Evolutionary conservation across 1,139 yeast genomes (phyloP).

Genomic region (Taphrina deformans): DNA sequence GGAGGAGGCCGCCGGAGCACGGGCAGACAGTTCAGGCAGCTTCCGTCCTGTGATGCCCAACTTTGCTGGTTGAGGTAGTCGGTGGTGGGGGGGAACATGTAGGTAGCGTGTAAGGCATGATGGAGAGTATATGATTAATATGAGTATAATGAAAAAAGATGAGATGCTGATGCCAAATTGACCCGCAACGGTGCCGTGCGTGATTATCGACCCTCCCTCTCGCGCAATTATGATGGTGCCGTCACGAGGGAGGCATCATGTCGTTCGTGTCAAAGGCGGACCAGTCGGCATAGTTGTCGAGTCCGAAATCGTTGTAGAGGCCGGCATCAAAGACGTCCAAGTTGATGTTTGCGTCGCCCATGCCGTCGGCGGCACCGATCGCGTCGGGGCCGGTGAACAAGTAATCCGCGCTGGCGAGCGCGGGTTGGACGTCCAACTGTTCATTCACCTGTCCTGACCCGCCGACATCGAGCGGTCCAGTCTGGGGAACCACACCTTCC

Average conservation of each 20-base stretch:
- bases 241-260: neutral
- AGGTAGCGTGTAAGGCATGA: neutral
- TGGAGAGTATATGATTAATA: neutral
- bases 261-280: neutral
- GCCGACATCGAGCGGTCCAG: neutral
- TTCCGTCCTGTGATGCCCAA: neutral
- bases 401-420: neutral
- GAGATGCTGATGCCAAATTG: too few relatives aligned
- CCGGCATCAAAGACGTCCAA: neutral
- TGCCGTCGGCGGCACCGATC: neutral
- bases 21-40: neutral
- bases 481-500: neutral
- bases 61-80: neutral
- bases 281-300: conserved; percentile 7
- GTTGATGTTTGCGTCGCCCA: conserved; percentile 1
- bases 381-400: neutral
- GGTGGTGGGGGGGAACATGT: neutral
- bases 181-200: too few relatives aligned
- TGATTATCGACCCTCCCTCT: too few relatives aligned
- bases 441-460: neutral
- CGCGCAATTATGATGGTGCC: too few relatives aligned
- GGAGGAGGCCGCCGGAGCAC: neutral
- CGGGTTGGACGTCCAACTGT: neutral
- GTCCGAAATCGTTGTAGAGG: conserved; percentile 2
- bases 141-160: neutral